Conservation (phyloP, 2,329 filamentous ascomycete species). For the Stemphylium beticola region DNA sequence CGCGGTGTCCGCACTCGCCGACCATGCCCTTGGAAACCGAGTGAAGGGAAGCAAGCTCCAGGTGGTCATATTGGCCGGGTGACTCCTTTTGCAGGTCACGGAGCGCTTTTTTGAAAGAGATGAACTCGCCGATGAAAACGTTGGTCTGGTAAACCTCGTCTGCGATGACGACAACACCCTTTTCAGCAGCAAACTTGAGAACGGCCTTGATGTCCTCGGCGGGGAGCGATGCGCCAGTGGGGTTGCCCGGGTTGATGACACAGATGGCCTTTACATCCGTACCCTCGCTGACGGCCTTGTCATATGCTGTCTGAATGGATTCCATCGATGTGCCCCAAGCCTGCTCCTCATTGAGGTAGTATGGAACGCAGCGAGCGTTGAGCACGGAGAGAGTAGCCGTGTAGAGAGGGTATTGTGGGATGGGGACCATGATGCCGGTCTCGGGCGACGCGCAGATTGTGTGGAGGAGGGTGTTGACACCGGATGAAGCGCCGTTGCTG, state of each 20-base stretch:
- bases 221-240: constrained; percentile 85
- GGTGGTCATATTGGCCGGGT: constrained; percentile 76
- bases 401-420: constrained; percentile 97
- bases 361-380: constrained; percentile 86
- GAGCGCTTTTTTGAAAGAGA: constrained; percentile 91
- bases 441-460: constrained; percentile 80
- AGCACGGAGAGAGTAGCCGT: constrained; percentile 88
- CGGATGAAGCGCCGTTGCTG: constrained; percentile 88
- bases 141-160: constrained; percentile 99
- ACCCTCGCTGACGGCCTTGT: constrained; percentile 76
- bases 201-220: constrained; percentile 81
- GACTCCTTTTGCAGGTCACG: constrained; percentile 74
- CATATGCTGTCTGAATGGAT: constrained; percentile 75
- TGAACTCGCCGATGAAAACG: constrained; percentile 91
- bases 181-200: constrained; percentile 83
- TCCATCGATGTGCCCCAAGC: constrained; percentile 87
- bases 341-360: constrained; percentile 86
- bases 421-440: constrained; percentile 88
- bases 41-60: constrained; percentile 92
- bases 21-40: constrained; percentile 98
- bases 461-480: constrained; percentile 91
- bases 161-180: constrained; percentile 87
- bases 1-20: constrained; percentile 96
- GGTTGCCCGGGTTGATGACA: constrained; percentile 98
- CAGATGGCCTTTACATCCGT: constrained; percentile 91